These are phyloP conservation scores for Meyerozyma sp. DNA, from an alignment of 1,139 yeast species.

Conservation along the genomic window DNA sequence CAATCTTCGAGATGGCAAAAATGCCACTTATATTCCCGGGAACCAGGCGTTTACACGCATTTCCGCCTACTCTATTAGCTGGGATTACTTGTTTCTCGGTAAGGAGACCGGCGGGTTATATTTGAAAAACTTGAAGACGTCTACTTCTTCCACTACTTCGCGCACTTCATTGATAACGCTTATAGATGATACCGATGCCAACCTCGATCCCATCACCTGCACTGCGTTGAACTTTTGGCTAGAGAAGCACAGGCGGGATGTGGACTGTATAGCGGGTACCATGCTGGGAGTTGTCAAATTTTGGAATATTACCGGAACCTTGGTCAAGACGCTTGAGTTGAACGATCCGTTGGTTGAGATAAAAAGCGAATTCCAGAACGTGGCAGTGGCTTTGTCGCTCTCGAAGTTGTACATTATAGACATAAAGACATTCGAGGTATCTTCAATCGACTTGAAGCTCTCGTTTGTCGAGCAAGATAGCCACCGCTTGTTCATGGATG, in stretches of 20 bases:
- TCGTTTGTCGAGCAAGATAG: constrained; percentile 6
- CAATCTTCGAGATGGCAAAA: constrained; percentile 35
- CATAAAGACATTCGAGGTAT: constrained; percentile 11
- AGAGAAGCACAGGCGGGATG: constrained; percentile 20
- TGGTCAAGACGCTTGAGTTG: constrained; percentile 12
- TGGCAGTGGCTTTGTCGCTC: constrained; percentile 20
- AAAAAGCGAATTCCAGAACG: constrained; percentile 25
- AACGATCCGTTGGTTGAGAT: constrained; percentile 19
- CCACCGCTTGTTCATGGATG: constrained; percentile 18
- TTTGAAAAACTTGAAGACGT: constrained; percentile 28
- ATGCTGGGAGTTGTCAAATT: constrained; percentile 18
- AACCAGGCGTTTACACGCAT: constrained; percentile 16
- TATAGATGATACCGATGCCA: constrained; percentile 6
- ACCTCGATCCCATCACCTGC: constrained; percentile 13
- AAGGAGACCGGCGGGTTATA: constrained; percentile 24
- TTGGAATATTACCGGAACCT: constrained; percentile 26
- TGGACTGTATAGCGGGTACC: constrained; percentile 26
- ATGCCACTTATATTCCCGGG: constrained; percentile 38
- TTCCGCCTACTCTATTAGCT: constrained; percentile 22
- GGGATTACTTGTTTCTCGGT: constrained; percentile 31
- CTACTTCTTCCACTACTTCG: constrained; percentile 26
- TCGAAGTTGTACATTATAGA: constrained; percentile 17
- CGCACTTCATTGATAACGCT: constrained; percentile 18
- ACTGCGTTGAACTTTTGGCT: constrained; percentile 16
- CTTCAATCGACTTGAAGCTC: constrained; percentile 11